A percentile compares a stretch with the other conserved stretches of the same genome.
These are phyloP conservation scores for Backusella circina DNA, from an alignment of 192 early-diverging fungal genomes.

Conservation along the genomic window DNA sequence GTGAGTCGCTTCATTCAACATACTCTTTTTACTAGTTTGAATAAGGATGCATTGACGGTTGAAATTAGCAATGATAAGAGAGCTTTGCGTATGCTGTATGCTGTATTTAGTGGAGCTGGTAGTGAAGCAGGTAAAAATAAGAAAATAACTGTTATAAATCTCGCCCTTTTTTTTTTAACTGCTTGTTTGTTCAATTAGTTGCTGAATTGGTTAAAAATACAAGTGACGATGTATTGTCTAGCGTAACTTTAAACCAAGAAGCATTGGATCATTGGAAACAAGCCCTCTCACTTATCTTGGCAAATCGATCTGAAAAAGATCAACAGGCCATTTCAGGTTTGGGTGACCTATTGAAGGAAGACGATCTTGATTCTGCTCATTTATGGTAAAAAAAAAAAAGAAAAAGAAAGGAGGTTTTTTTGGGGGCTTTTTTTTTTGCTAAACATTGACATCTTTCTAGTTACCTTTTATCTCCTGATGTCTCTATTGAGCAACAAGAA, in stretches of 20 bases:
- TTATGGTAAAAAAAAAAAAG: slow-evolving; percentile 60
- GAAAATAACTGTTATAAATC: neutral
- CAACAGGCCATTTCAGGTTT: slow-evolving; percentile 62
- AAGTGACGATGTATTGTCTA: neutral
- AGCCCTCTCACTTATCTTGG: slow-evolving; percentile 71
- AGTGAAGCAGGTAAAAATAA: slow-evolving; percentile 38
- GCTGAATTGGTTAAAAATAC: slow-evolving; percentile 20
- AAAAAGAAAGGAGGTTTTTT: no score
- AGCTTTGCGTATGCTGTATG: slow-evolving; percentile 61
- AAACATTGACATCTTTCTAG: slow-evolving; percentile 35
- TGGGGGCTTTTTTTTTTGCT: neutral
- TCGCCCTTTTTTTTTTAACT: neutral
- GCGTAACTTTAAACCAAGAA: slow-evolving; percentile 4
- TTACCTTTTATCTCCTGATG: slow-evolving; percentile 52
- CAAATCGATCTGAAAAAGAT: slow-evolving; percentile 81
- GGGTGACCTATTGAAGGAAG: slow-evolving; percentile 70
- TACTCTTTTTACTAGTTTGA: neutral
- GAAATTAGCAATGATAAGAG: slow-evolving; percentile 32
- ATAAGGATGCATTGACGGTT: neutral
- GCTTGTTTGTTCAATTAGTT: neutral
- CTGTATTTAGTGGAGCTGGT: slow-evolving; percentile 63
- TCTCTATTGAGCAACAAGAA: slow-evolving; percentile 27
- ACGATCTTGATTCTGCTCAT: slow-evolving; percentile 62
- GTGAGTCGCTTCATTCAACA: slow-evolving; percentile 67
- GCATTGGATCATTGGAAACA: slow-evolving; percentile 69